Conservation (phyloP, 352 stramenopile genomes). For the Hyaloperonospora arabidopsidis region DNA sequence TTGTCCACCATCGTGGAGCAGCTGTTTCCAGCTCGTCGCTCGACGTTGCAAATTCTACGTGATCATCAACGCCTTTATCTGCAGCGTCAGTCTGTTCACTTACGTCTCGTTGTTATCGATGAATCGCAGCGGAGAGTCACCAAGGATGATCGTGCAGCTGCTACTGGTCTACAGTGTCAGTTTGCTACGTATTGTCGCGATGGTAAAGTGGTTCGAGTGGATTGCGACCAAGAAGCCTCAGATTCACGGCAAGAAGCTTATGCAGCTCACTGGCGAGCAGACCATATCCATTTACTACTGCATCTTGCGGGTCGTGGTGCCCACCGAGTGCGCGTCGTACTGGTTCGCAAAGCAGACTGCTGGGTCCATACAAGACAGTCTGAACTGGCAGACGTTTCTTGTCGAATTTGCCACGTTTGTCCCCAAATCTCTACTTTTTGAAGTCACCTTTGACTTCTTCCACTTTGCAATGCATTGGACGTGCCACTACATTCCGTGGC, state of each 20-base stretch:
- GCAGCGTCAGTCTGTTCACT: conserved; percentile 35
- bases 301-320: conserved; percentile 57
- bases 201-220: conserved; percentile 77
- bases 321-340: conserved; percentile 64
- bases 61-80: conserved; percentile 81
- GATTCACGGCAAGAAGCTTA: conserved; percentile 58
- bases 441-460: conserved; percentile 82
- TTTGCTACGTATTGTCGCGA: conserved; percentile 48
- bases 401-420: conserved; percentile 57
- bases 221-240: conserved; percentile 60
- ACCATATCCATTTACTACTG: conserved; percentile 43
- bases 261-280: conserved; percentile 36
- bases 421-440: conserved; percentile 77
- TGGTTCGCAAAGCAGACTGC: conserved; percentile 29
- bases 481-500: conserved; percentile 54
- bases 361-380: neutral
- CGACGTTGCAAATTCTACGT: conserved; percentile 72
- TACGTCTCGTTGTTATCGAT: conserved; percentile 16
- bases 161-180: conserved; percentile 34
- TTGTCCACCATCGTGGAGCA: too few species aligned
- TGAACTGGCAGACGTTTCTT: conserved; percentile 26
- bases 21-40: conserved; percentile 18
- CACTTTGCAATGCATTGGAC: conserved; percentile 74
- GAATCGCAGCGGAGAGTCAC: conserved; percentile 1
- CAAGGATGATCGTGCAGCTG: conserved; percentile 1